Evolutionary conservation across 176 grass and related monocot genomes (phyloP), one percentile per base, ranked within the genome.

Genomic region (Oryza meyeriana): DNA sequence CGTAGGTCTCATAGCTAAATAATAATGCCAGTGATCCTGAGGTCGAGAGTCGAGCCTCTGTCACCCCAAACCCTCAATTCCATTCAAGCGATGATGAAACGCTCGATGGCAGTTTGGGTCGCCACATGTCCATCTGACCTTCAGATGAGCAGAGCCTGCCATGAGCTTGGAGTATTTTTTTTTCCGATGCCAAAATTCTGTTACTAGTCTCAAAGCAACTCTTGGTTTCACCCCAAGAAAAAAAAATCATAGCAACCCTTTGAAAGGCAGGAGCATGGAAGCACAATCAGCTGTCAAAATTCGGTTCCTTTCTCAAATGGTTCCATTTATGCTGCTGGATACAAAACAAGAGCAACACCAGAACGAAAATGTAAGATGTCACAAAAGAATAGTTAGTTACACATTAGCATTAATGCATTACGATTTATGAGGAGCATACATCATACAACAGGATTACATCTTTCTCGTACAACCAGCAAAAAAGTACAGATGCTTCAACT

Each of bases 1-100:
- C 92, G 83, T 91, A 89, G 90, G 88, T 94, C 90, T 94, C 88
- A 93, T 94, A 92, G 90, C 94, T 88, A 28, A 61, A 10, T 10
- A 39, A 39, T 47, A 13, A 12, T 20, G 48, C 2, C 86, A 87
- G 83, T 81, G 0, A 89, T 87, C 88, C 76, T 86, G 75, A 89
- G 86, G 89, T 89, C 86, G 83, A 89, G 83, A 87, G 86, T 91
- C 86, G 83, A 89, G 80, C 83, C 83, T 89, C 88, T 83, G 64
- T 87, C 83, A 87, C 83, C 86, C 89, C 39, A 47, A 30, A 12
- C 42, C 6, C 8, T 0, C 35, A 36, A n/a, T n/a, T 41, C 2
- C 5, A 5, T 22, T 52, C 10, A 10, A 24, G 52, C 52, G 2
- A 73, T 73, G 71, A 73, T 20, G 27, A 74, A 74, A 12, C 1